These are phyloP conservation scores for Elaeis oleifera DNA, from an alignment of 202 grass and related monocot genomes.

Conservation along the genomic window DNA sequence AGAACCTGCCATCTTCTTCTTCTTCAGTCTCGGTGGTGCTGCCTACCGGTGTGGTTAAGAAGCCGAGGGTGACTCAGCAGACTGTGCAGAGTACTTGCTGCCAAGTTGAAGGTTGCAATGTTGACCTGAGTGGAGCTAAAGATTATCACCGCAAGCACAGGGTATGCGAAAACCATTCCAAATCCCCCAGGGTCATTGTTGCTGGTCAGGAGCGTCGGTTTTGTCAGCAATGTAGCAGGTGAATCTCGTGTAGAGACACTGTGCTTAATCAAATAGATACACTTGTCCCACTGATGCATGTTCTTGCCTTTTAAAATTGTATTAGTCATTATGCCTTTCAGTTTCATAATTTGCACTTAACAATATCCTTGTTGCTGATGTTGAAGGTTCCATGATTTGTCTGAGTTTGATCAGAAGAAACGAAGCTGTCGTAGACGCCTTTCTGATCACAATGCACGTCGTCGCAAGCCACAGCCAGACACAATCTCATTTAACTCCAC, in stretches of 20 bases:
- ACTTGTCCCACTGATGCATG: constrained; percentile 16
- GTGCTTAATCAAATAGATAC: background rate
- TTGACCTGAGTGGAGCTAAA: constrained; percentile 66
- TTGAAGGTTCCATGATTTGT: constrained; percentile 67
- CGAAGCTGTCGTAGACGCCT: constrained; percentile 84
- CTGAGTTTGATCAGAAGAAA: constrained; percentile 97
- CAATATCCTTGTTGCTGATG: constrained; percentile 12
- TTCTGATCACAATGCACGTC: constrained; percentile 88
- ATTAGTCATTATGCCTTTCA: background rate
- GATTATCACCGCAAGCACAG: constrained; percentile 97
- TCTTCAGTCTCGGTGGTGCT: background rate
- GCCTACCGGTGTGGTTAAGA: constrained; percentile 2
- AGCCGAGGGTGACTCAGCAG: constrained; percentile 5
- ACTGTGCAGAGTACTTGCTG: constrained; percentile 21
- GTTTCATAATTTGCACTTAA: background rate
- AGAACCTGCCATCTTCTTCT: background rate
- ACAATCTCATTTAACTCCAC: constrained; percentile 51
- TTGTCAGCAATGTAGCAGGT: constrained; percentile 99
- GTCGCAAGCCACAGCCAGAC: constrained; percentile 69
- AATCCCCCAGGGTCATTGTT: constrained; percentile 80
- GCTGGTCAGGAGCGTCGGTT: constrained; percentile 86
- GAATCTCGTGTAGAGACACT: background rate
- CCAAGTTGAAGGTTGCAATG: constrained; percentile 81
- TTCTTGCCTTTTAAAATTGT: background rate
- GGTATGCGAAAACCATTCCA: constrained; percentile 85